Evolutionary conservation across 768 basidiomycete genomes (phyloP).

Genomic region (Hericium rajendrae): DNA sequence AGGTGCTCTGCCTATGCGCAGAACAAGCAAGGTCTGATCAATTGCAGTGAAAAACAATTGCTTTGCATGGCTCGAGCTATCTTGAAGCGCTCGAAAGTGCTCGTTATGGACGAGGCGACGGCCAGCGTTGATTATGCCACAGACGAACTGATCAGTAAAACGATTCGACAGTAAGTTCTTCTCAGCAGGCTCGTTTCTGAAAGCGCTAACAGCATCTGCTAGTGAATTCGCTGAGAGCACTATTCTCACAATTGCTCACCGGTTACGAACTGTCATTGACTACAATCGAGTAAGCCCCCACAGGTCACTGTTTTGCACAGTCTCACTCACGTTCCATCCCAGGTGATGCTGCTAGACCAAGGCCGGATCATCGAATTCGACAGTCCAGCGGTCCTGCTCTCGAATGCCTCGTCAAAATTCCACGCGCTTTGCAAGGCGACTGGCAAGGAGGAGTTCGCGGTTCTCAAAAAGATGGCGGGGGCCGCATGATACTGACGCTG

Average conservation of each 20-base stretch:
- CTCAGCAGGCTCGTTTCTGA: not conserved
- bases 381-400: conserved; percentile 46
- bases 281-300: conserved; percentile 60
- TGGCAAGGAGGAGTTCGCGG: conserved; percentile 59
- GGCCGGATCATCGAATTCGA: conserved; percentile 76
- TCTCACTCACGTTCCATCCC: conserved; percentile 4
- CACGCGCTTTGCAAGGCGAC: conserved; percentile 64
- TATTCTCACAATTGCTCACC: conserved; percentile 77
- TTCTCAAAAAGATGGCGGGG: conserved; percentile 59
- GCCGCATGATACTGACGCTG: not conserved
- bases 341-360: conserved; percentile 74
- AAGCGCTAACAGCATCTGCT: conserved; percentile 1
- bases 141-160: conserved; percentile 77
- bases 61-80: conserved; percentile 86
- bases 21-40: not conserved
- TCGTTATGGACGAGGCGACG: conserved; percentile 77
- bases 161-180: conserved; percentile 59
- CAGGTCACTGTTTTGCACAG: not conserved
- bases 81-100: conserved; percentile 62
- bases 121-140: conserved; percentile 74
- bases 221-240: conserved; percentile 77
- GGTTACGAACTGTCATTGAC: conserved; percentile 71
- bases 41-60: conserved; percentile 65
- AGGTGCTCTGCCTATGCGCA: conserved; percentile 9
- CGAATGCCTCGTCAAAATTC: conserved; percentile 50